Evolutionary conservation across 208 protist species (phyloP).

Genomic region (Leishmania guyanensis): DNA sequence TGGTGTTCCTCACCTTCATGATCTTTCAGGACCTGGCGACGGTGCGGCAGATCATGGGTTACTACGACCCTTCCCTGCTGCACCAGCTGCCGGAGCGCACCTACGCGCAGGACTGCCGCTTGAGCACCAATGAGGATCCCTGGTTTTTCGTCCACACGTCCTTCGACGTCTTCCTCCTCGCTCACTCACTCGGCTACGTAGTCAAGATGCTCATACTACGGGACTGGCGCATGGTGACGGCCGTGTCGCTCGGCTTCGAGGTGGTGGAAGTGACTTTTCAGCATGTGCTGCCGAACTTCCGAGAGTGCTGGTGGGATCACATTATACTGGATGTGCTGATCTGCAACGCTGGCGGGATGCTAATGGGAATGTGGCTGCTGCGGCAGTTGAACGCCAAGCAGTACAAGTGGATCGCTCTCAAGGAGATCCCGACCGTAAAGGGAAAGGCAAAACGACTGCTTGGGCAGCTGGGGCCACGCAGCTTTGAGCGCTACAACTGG

Average conservation of each 20-base stretch:
- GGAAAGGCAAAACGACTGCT: constrained; percentile 72
- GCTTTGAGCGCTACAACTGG: constrained; percentile 91
- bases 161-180: constrained; percentile 96
- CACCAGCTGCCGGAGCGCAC: constrained; percentile 76
- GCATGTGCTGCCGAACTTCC: constrained; percentile 96
- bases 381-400: constrained; percentile 65
- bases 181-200: constrained; percentile 95
- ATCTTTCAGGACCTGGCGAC: constrained; percentile 90
- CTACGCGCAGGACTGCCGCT: constrained; percentile 95
- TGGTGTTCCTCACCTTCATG: constrained; percentile 89
- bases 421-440: constrained; percentile 60
- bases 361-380: constrained; percentile 86
- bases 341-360: constrained; percentile 96
- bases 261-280: constrained; percentile 95
- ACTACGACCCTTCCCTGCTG: constrained; percentile 84
- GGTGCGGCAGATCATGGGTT: constrained; percentile 54
- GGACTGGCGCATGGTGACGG: constrained; percentile 90
- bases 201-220: constrained; percentile 94
- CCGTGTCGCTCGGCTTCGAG: constrained; percentile 94
- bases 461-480: constrained; percentile 82
- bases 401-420: constrained; percentile 79
- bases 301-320: constrained; percentile 99
- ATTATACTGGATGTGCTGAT: constrained; percentile 94
- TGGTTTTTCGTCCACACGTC: constrained; percentile 74
- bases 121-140: constrained; percentile 87